These are phyloP conservation scores for Saccharomyces hybrid DNA, from an alignment of 1,139 yeast genomes.

Conservation along the genomic window DNA sequence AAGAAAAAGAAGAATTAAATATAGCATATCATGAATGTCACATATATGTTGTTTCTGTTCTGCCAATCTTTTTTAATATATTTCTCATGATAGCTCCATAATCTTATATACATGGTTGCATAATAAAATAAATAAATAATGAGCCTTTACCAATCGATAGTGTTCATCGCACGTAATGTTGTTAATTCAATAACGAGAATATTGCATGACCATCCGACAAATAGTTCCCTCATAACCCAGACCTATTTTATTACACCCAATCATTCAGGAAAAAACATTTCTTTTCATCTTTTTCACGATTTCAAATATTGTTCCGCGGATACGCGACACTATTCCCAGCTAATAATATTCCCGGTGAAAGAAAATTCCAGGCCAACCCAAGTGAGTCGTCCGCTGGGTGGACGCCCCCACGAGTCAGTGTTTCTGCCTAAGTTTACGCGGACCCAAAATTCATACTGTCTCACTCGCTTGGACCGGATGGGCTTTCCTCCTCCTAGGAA, in stretches of 20 bases:
- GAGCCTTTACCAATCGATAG: neutral
- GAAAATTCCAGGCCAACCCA: neutral
- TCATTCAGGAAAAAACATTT: neutral
- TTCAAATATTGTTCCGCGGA: neutral
- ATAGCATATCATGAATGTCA: neutral
- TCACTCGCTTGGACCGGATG: neutral
- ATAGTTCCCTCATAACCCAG: neutral
- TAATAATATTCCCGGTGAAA: neutral
- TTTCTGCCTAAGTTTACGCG: neutral
- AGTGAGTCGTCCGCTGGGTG: neutral
- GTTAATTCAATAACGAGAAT: too few relatives aligned
- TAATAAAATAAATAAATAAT: too few relatives aligned
- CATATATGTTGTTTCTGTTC: neutral
- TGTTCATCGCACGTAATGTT: neutral
- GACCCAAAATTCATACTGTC: neutral
- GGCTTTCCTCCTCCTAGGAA: neutral
- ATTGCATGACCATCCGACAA: too few relatives aligned
- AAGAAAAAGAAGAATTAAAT: conserved; percentile 13
- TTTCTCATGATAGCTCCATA: neutral
- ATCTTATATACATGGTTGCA: neutral
- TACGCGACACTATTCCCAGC: neutral
- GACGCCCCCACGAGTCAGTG: neutral
- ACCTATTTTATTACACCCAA: neutral
- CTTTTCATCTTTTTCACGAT: too few relatives aligned
- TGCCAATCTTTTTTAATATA: neutral